Conservation (phyloP, 148 eudicot genomes). For the Arctostaphylos glauca region DNA sequence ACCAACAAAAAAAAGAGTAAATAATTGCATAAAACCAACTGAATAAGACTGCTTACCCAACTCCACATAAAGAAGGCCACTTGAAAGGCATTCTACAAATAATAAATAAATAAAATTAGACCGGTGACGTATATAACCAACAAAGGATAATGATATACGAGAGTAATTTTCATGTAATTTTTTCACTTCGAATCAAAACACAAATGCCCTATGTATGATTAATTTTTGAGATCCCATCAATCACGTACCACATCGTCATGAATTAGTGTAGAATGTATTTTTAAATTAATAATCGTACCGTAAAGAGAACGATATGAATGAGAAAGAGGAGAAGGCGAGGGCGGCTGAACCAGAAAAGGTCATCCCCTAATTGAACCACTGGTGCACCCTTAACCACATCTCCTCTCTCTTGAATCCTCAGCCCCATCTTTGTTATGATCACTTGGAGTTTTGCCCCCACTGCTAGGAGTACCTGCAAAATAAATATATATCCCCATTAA, state of each 20-base stretch:
- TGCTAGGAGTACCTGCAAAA: constrained; percentile 43
- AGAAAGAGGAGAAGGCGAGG: constrained; percentile 41
- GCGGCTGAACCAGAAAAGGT: constrained; percentile 53
- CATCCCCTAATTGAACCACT: constrained; percentile 44
- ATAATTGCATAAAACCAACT: not conserved
- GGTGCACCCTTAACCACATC: constrained; percentile 53
- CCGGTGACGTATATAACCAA: not conserved
- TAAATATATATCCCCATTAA: not conserved
- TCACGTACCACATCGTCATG: too few species aligned
- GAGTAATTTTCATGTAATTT: not conserved
- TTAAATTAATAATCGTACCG: constrained; percentile 9
- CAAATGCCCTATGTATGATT: not conserved
- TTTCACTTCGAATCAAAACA: not conserved
- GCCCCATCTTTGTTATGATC: constrained; percentile 56
- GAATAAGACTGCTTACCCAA: constrained; percentile 21
- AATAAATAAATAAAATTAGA: not conserved
- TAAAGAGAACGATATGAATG: constrained; percentile 44
- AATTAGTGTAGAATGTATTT: too few species aligned
- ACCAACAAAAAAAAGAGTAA: too few species aligned
- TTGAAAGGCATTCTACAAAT: constrained; percentile 38
- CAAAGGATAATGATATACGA: not conserved
- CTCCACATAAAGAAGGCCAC: constrained; percentile 32
- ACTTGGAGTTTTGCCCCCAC: constrained; percentile 63
- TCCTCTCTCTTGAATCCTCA: constrained; percentile 46
- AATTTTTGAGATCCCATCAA: not conserved